Base-by-base conservation (phyloP, 495 filamentous ascomycete species). In the Mytilinidion resinicola region DNA sequence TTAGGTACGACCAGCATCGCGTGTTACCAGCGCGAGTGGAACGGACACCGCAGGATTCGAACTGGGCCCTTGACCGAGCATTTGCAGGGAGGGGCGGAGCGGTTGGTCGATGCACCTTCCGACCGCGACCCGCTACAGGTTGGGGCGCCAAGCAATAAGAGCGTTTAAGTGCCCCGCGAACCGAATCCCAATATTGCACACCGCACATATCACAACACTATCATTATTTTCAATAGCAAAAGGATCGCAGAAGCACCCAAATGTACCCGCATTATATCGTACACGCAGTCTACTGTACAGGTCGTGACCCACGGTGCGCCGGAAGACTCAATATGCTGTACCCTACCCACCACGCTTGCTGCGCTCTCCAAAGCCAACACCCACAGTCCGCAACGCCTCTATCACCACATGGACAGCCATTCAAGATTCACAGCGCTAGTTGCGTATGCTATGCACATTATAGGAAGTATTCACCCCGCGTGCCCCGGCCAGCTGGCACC, bases 391-490 rank as follows among this genome's bases (percentile, higher is more conserved):
- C 25, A 30, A 30, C 25, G 25, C 51, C 25, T 53, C 51, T 53
- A 57, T 49, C 55, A 53, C 30, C 25, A 60, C 17, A 19, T 17
- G 12, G 19, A 54, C 35, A 33, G 38, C 46, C 9, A 56, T 51
- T 39, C 42, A 42, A 17, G 10, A 53, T 15, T 25, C 19, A 38
- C 51, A 44, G 30, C 57, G 37, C 20, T 56, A 56, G 59, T 60
- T 60, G 17, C 17, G 33, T 46, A 55, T 61, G 57, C 42, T 62
- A 65, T 65, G 55, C 58, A 65, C 58, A 47, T 58, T 80, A 98
- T 75, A 98, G 75, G 74, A 98, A 98, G 77, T 98, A 98, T 73
- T 98, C 93, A 57, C 86, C 87, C 33, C 90, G 82, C 11, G 88
- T 88, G 36, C 88, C 83, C 55, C 91, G 82, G 21, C 88, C 86